Conservation (phyloP, 805 yeast genomes). For the Nakazawaea molendinolei region DNA sequence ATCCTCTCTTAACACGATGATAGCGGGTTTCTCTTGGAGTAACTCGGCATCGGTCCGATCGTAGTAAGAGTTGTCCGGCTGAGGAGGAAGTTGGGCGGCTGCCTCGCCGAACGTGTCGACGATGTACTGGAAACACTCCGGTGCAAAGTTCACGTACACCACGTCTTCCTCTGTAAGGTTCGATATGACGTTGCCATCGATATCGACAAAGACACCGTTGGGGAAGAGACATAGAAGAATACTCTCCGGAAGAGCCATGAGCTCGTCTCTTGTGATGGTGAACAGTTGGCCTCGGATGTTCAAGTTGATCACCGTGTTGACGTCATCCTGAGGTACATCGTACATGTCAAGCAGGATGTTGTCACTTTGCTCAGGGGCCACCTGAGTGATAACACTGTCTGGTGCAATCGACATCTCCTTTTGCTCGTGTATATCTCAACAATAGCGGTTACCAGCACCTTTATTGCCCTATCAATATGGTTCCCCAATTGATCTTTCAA, state of each 20-base stretch:
- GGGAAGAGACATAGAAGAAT: conserved; percentile 82
- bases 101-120: conserved; percentile 66
- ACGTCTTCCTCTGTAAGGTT: conserved; percentile 75
- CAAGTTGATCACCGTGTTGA: conserved; percentile 64
- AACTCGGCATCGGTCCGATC: conserved; percentile 47
- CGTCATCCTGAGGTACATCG: conserved; percentile 33
- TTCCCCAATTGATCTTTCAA: no score
- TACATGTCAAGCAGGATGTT: conserved; percentile 13
- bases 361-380: conserved; percentile 34
- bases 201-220: conserved; percentile 80
- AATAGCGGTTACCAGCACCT: conserved; percentile 13
- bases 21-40: conserved; percentile 75
- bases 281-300: conserved; percentile 71
- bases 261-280: conserved; percentile 77
- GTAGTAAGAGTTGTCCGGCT: conserved; percentile 21
- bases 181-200: conserved; percentile 68
- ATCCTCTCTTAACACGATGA: conserved; percentile 89
- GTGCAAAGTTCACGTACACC: conserved; percentile 81
- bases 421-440: conserved; percentile 14
- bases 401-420: conserved; percentile 13
- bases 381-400: conserved; percentile 64
- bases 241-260: conserved; percentile 89
- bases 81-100: conserved; percentile 47
- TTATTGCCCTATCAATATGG: no score
- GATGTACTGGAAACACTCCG: conserved; percentile 80